Conservation (phyloP, 352 stramenopile species). For the Pythium graminicola region DNA sequence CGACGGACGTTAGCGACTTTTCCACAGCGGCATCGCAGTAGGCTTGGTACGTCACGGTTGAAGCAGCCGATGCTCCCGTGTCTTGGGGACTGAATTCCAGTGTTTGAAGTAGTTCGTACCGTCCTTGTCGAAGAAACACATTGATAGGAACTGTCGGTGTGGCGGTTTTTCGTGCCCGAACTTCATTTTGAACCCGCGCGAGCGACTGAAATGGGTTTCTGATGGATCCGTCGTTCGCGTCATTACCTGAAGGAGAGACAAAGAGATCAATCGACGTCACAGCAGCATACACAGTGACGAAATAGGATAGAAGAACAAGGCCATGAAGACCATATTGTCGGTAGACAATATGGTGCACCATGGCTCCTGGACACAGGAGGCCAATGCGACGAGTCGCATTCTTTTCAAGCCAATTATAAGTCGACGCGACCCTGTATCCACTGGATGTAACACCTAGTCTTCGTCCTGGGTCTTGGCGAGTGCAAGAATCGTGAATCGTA, state of each 20-base stretch:
- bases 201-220: slow-evolving; percentile 44
- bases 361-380: too few species aligned
- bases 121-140: slow-evolving; percentile 47
- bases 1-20: slow-evolving; percentile 25
- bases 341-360: too few species aligned
- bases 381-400: too few species aligned
- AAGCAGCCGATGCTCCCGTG: slow-evolving; percentile 24
- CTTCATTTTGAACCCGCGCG: slow-evolving; percentile 35
- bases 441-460: not conserved
- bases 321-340: not conserved
- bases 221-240: slow-evolving; percentile 43
- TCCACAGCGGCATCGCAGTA: slow-evolving; percentile 48
- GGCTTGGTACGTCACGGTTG: slow-evolving; percentile 56
- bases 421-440: not conserved
- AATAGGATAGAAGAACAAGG: not conserved
- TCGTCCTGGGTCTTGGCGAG: slow-evolving; percentile 66
- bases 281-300: not conserved
- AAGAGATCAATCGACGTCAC: slow-evolving; percentile 37
- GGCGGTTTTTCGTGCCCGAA: slow-evolving; percentile 26
- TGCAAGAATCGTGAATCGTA: slow-evolving; percentile 93
- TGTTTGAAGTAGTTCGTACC: slow-evolving; percentile 45
- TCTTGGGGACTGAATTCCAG: slow-evolving; percentile 48
- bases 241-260: slow-evolving; percentile 40
- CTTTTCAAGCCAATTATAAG: too few species aligned
- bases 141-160: slow-evolving; percentile 32